Conservation (phyloP, 495 filamentous ascomycete genomes). For the Baudoinia panamericana region DNA sequence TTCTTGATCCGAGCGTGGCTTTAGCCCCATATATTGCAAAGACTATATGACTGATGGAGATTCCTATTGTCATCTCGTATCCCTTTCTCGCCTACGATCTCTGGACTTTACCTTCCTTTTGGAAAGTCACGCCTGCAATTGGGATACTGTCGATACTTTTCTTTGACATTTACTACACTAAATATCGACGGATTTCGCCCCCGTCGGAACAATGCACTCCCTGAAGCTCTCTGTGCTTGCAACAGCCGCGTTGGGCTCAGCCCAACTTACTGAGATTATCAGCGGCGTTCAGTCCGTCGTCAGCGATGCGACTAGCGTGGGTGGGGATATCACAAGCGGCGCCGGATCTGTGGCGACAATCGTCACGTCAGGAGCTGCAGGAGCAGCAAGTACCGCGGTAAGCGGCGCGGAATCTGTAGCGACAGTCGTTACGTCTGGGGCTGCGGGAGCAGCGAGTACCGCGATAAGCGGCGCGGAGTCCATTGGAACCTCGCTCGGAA, state of each 20-base stretch:
- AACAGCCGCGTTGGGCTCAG: constrained; percentile 1
- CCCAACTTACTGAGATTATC: constrained; percentile 2
- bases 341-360: neutral
- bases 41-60: too few relatives aligned
- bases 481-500: neutral
- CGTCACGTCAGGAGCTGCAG: constrained; percentile 1
- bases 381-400: neutral
- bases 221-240: constrained; percentile 1
- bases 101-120: neutral
- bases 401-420: neutral
- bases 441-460: neutral
- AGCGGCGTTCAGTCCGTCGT: neutral
- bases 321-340: constrained; percentile 2
- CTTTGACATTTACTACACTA: neutral
- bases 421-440: neutral
- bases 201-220: constrained; percentile 2
- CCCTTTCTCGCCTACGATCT: neutral
- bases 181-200: neutral
- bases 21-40: too few relatives aligned
- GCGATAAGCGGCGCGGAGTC: neutral
- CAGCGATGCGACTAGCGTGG: neutral
- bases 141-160: neutral
- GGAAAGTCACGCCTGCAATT: neutral
- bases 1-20: too few relatives aligned
- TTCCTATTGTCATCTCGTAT: too few relatives aligned